Conservation (phyloP, 352 stramenopile species). For the Globisporangium barbulae region DNA sequence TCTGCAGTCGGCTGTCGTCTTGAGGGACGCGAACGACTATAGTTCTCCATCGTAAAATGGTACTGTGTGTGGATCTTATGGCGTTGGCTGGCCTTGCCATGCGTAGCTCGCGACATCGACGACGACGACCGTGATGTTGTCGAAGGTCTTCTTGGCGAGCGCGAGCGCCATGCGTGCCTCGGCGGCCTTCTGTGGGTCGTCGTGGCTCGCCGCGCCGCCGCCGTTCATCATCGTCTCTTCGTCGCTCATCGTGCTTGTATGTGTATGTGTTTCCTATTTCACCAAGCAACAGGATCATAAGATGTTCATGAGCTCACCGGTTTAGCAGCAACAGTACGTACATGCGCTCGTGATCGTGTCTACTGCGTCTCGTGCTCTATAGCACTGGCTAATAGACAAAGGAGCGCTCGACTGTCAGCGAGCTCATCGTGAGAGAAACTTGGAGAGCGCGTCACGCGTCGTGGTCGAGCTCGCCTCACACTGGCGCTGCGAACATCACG, state of each 20-base stretch:
- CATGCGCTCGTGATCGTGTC: neutral
- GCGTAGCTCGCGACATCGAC: constrained; percentile 60
- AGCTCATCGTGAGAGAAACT: neutral
- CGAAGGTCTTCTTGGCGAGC: constrained; percentile 44
- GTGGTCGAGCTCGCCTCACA: neutral
- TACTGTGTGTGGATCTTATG: neutral
- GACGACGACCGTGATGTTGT: constrained; percentile 82
- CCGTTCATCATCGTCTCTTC: constrained; percentile 20
- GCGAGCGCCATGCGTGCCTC: constrained; percentile 60
- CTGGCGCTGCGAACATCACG: neutral
- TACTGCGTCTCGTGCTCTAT: neutral
- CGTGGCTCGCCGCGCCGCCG: constrained; percentile 22
- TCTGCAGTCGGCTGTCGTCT: too few species aligned
- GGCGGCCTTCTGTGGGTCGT: constrained; percentile 53
- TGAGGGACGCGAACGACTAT: too few species aligned
- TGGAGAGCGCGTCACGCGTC: neutral
- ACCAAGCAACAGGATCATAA: neutral
- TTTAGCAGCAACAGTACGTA: neutral
- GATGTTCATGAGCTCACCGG: constrained; percentile 2
- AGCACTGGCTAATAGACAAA: neutral
- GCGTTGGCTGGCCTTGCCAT: constrained; percentile 16
- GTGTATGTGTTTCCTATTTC: neutral
- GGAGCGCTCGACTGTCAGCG: neutral
- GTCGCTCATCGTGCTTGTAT: constrained; percentile 28
- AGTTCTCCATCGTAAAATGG: neutral